phyloP scores from a whole-genome alignment of 441 rosid genomes.

The Daphne laureola region DNA sequence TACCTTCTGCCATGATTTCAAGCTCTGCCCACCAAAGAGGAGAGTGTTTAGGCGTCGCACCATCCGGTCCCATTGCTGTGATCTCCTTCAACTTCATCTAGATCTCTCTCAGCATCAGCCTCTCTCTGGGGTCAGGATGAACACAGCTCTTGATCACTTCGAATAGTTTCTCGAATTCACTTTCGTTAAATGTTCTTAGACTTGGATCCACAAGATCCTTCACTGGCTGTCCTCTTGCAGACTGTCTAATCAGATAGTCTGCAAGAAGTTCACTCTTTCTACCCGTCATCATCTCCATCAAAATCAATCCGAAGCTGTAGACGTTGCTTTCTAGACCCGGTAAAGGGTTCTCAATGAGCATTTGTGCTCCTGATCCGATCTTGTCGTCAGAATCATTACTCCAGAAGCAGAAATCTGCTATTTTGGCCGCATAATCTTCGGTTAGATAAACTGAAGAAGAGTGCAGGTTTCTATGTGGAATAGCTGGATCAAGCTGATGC shows the following conservation, averaged over 20 bases:
- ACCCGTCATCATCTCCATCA: constrained; percentile 72
- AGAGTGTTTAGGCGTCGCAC: constrained; percentile 66
- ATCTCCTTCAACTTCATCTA: constrained; percentile 54
- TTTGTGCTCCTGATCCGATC: constrained; percentile 30
- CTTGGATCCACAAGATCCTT: constrained; percentile 60
- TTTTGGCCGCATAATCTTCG: constrained; percentile 92
- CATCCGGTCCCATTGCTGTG: constrained; percentile 60
- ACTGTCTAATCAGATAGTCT: constrained; percentile 18
- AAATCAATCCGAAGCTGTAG: constrained; percentile 54
- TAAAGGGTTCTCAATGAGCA: constrained; percentile 31
- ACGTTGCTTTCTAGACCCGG: constrained; percentile 41
- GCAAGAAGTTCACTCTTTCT: constrained; percentile 21
- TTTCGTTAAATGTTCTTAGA: constrained; percentile 43
- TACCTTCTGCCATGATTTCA: constrained; percentile 58
- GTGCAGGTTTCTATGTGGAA: constrained; percentile 46
- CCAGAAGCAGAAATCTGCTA: constrained; percentile 69
- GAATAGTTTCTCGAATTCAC: constrained; percentile 40
- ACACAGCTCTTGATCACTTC: constrained; percentile 60
- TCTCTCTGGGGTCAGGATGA: constrained; percentile 42
- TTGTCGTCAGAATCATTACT: constrained; percentile 34
- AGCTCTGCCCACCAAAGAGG: constrained; percentile 98
- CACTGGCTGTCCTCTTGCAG: constrained; percentile 23
- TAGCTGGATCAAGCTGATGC: constrained; percentile 77
- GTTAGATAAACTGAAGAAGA: constrained; percentile 65
- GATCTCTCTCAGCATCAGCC: constrained; percentile 57